A percentile compares a stretch with the other conserved stretches of the same genome.
Conservation (phyloP, 139 green algal genomes). For the Raphidocelis subcapitata region DNA sequence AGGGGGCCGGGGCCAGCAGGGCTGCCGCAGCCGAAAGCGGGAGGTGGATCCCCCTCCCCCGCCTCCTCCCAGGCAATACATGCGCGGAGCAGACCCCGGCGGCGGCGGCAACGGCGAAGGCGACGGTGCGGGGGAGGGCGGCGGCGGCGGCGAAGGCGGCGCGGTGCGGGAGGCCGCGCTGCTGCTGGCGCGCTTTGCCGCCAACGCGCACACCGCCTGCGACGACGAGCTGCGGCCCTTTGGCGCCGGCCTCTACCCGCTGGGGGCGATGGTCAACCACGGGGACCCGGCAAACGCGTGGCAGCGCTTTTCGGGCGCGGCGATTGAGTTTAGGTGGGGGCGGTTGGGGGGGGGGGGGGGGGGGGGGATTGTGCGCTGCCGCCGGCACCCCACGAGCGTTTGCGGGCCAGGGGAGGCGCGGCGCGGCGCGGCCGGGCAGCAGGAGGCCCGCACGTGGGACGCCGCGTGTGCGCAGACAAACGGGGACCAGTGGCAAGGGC, state of each 20-base stretch:
- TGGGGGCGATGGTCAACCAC: slow-evolving; percentile 75
- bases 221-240: slow-evolving; percentile 66
- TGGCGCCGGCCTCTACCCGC: slow-evolving; percentile 67
- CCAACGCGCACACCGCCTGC: slow-evolving; percentile 76
- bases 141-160: background rate
- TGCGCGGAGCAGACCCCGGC: slow-evolving; percentile 6
- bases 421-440: no score
- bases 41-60: background rate
- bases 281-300: slow-evolving; percentile 59
- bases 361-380: background rate
- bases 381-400: background rate
- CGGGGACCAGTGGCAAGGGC: no score
- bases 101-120: background rate
- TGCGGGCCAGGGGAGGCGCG: background rate
- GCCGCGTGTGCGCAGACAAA: background rate
- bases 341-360: background rate
- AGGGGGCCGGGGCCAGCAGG: background rate
- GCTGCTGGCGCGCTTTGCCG: slow-evolving; percentile 64
- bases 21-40: background rate
- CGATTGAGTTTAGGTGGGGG: slow-evolving; percentile 62
- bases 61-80: slow-evolving; percentile 31
- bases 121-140: background rate
- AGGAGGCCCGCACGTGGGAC: background rate
- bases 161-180: slow-evolving; percentile 41
- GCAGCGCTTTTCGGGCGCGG: slow-evolving; percentile 56